phyloP scores from a whole-genome alignment of 768 basidiomycete genomes.

The Cantharellus cinnabarinus region DNA sequence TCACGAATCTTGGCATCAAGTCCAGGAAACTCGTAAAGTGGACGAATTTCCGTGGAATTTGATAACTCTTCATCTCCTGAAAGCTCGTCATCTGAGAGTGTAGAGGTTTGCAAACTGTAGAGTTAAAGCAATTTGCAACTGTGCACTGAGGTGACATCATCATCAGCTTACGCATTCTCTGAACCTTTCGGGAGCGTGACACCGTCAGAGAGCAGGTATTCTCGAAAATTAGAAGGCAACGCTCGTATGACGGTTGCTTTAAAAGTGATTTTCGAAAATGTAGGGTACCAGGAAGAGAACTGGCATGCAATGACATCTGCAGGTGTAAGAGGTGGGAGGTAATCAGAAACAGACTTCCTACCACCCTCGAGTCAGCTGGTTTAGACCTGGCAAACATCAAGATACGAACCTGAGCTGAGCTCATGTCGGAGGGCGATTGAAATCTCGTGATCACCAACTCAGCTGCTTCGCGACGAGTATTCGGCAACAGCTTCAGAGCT shows the following conservation, averaged over 20 bases:
- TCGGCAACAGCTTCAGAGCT: too few species aligned
- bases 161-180: slow-evolving; percentile 41
- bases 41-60: background rate
- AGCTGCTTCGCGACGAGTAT: too few species aligned
- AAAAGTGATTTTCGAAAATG: slow-evolving; percentile 39
- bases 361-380: too few species aligned
- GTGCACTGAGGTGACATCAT: background rate
- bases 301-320: slow-evolving; percentile 50
- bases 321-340: slow-evolving; percentile 28
- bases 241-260: slow-evolving; percentile 60
- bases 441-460: too few species aligned
- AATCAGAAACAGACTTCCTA: too few species aligned
- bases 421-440: too few species aligned
- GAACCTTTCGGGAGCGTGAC: slow-evolving; percentile 67
- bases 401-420: too few species aligned
- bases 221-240: slow-evolving; percentile 36
- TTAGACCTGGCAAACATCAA: too few species aligned
- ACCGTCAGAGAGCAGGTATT: slow-evolving; percentile 69
- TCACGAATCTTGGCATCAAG: slow-evolving; percentile 53
- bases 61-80: slow-evolving; percentile 4
- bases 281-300: slow-evolving; percentile 71
- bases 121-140: too few species aligned
- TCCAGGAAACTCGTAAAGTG: slow-evolving; percentile 51
- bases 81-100: background rate
- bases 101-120: background rate